A percentile compares a stretch with the other conserved stretches of the same genome.
Evolutionary conservation across 2,329 filamentous ascomycete genomes (phyloP).

Genomic region (Pseudogymnoascus sp.): DNA sequence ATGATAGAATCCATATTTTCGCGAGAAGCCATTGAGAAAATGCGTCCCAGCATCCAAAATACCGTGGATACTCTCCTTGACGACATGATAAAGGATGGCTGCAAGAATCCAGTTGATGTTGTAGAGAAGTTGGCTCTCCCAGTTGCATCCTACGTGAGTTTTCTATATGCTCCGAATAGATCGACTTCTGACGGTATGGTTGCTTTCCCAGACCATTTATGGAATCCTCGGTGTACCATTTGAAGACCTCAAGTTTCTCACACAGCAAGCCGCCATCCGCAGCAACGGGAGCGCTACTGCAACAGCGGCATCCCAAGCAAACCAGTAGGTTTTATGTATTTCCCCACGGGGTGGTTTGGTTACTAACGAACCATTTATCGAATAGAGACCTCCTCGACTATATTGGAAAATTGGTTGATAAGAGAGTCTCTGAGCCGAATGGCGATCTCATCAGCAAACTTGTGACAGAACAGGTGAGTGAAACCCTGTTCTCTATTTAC

Average conservation of each 20-base stretch:
- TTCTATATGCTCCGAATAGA: neutral
- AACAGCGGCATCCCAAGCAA: slow-evolving; percentile 37
- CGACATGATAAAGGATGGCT: slow-evolving; percentile 31
- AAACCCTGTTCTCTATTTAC: neutral
- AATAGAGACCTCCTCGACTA: slow-evolving; percentile 37
- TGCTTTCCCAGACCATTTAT: slow-evolving; percentile 36
- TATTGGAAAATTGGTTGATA: slow-evolving; percentile 36
- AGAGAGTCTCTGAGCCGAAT: slow-evolving; percentile 32
- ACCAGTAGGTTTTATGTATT: slow-evolving; percentile 26
- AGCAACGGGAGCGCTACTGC: slow-evolving; percentile 41
- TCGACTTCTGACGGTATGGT: neutral
- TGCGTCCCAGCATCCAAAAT: slow-evolving; percentile 39
- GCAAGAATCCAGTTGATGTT: slow-evolving; percentile 35
- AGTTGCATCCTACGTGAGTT: slow-evolving; percentile 37
- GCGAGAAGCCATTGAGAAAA: slow-evolving; percentile 29
- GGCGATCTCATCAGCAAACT: slow-evolving; percentile 39
- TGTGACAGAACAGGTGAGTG: slow-evolving; percentile 16
- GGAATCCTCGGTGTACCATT: slow-evolving; percentile 41
- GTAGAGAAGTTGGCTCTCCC: slow-evolving; percentile 40
- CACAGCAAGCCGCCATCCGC: slow-evolving; percentile 38
- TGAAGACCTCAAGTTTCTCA: slow-evolving; percentile 38
- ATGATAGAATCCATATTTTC: slow-evolving; percentile 41
- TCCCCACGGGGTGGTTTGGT: neutral
- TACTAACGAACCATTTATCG: neutral
- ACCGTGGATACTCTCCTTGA: slow-evolving; percentile 38